Conservation (phyloP, 257 asterid species). For the Thymus quinquecostatus region DNA sequence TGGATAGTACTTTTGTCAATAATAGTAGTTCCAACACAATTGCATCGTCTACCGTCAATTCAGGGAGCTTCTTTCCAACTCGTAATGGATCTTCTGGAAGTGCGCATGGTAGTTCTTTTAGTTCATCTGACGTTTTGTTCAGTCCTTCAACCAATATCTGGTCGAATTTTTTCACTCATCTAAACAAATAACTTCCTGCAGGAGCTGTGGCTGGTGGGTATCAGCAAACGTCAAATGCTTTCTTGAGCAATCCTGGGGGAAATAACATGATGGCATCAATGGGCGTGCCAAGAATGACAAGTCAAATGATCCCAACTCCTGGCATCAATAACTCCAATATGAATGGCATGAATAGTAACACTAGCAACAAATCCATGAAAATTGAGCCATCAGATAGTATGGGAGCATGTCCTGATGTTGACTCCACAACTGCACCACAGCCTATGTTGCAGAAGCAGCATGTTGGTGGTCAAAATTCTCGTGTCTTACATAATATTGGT, state of each 20-base stretch:
- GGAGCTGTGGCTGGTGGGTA: conserved; percentile 71
- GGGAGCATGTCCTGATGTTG: conserved; percentile 62
- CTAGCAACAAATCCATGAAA: conserved; percentile 52
- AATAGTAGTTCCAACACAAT: conserved; percentile 52
- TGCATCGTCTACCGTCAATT: conserved; percentile 60
- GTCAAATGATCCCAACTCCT: conserved; percentile 98
- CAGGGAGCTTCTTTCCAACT: conserved; percentile 63
- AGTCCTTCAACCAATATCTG: conserved; percentile 24
- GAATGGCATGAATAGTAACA: conserved; percentile 47
- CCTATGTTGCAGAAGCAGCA: conserved; percentile 78
- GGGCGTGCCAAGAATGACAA: conserved; percentile 72
- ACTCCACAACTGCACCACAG: conserved; percentile 62
- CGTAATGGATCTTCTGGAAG: conserved; percentile 58
- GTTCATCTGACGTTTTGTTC: conserved; percentile 52
- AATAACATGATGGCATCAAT: conserved; percentile 60
- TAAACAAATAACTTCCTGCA: conserved; percentile 46
- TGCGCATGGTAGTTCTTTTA: conserved; percentile 53
- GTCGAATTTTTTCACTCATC: conserved; percentile 35
- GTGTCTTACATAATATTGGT: conserved; percentile 75
- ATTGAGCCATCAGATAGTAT: conserved; percentile 56
- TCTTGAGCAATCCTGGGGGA: conserved; percentile 62
- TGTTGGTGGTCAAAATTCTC: conserved; percentile 79
- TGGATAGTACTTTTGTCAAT: conserved; percentile 57
- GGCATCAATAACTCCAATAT: conserved; percentile 64
- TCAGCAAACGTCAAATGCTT: conserved; percentile 67